Base-by-base conservation (phyloP, 805 yeast species). In the Teunomyces stri region DNA sequence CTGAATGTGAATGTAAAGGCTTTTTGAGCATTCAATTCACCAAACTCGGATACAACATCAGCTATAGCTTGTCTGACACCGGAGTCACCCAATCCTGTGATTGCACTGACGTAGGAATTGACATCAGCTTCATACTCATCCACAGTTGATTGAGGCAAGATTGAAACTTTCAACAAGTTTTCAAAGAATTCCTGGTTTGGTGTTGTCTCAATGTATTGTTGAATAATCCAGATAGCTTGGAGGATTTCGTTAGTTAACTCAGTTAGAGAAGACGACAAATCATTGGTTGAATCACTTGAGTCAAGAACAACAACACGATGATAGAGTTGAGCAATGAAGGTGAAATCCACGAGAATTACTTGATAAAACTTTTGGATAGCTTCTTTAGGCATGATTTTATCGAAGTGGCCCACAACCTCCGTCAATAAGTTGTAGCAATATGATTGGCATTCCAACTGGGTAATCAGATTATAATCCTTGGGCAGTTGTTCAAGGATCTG, bases 91-190 rank as follows among this genome's bases (percentile, higher is more conserved):
- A 90, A 72, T 1, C 89, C 96, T 1, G 88, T 74, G 47, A 87
- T 90, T 30, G 81, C 85, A 2, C 90, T 79, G 5, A 89, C 87
- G 61, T 81, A 89, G 3, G 63, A 65, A 57, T 90, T 89, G 58
- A 82, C 78, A 58, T 90, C 91, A 2, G 68, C 70, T 3, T 64
- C 61, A 74, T 84, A 87, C 4, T 74, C 76, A 30, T 72, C 76
- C 27, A 68, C 62, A 0, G 69, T 63, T 4, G 70, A 75, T 1
- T 56, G 48, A 1, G 85, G 74, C 10, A 84, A 56, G 9, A 64
- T 57, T 5, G 81, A 62, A 6, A 78, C 61, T 3, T 55, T 53
- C 0, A 72, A 52, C 5, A 81, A 53, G n/a, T 69, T 47, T 6
- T 63, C 57, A 1, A 53, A 42, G 43, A 60, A 38, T 2, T 58